Evolutionary conservation across 2,329 filamentous ascomycete species (phyloP).

Genomic region (Fusarium sp.): DNA sequence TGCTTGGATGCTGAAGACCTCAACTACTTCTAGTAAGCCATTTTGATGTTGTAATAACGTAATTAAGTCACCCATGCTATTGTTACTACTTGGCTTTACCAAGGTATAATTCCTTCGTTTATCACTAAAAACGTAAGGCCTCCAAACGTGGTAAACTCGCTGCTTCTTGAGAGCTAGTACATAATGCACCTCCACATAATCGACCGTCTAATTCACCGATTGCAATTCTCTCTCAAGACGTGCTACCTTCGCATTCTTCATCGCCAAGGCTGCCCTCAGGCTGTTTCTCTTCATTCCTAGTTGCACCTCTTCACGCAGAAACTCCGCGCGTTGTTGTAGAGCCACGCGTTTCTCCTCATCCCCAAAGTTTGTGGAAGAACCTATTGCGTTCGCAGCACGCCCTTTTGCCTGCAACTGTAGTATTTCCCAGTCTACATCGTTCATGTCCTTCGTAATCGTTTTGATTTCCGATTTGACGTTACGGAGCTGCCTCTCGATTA

Average conservation of each 20-base stretch:
- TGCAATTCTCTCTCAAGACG: neutral
- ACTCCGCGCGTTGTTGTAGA: neutral
- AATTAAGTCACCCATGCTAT: neutral
- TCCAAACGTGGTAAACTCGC: fast-evolving
- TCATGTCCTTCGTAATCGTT: neutral
- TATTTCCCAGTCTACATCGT: neutral
- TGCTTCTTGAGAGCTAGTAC: fast-evolving
- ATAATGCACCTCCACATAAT: fast-evolving
- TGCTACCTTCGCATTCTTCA: neutral
- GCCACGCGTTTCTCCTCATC: neutral
- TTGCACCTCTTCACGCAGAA: neutral
- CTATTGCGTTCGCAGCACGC: neutral
- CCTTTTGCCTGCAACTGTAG: neutral
- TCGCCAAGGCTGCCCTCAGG: too few relatives aligned
- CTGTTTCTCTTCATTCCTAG: neutral
- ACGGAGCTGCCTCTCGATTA: fast-evolving
- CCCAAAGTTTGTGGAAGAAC: neutral
- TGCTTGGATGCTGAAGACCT: neutral
- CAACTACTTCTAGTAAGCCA: too few relatives aligned
- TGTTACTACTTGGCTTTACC: neutral
- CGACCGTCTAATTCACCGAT: neutral
- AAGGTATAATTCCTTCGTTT: too few relatives aligned
- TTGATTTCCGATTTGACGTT: neutral
- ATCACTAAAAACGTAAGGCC: fast-evolving
- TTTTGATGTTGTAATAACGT: neutral